A percentile compares a stretch with the other conserved stretches of the same genome.
Conservation (phyloP, 768 basidiomycete species). For the Pleurotus cornucopiae region DNA sequence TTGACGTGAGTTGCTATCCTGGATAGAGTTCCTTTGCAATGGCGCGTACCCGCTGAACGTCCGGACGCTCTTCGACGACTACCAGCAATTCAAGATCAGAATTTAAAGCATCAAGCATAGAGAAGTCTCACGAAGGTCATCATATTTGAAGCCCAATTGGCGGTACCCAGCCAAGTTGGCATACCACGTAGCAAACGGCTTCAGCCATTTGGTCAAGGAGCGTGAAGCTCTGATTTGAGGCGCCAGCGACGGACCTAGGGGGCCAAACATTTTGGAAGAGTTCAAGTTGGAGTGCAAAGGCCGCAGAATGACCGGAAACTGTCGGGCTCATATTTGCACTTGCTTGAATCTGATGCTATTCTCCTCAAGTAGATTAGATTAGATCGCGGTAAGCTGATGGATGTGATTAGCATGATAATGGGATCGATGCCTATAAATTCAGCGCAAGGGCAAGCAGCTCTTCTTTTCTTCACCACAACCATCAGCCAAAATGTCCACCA, state of each 20-base stretch:
- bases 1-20: neutral
- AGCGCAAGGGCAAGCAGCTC: neutral
- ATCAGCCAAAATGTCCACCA: conserved; percentile 53
- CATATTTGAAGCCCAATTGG: conserved; percentile 85
- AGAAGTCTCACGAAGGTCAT: conserved; percentile 79
- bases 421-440: conserved; percentile 3
- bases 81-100: conserved; percentile 4
- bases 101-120: no score
- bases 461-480: conserved; percentile 11
- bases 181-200: conserved; percentile 82
- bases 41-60: conserved; percentile 69
- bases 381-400: neutral
- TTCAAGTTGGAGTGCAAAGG: conserved; percentile 6
- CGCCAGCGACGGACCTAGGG: conserved; percentile 73
- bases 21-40: neutral
- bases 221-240: conserved; percentile 68
- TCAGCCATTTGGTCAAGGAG: conserved; percentile 62
- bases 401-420: conserved; percentile 4
- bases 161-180: conserved; percentile 79
- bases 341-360: conserved; percentile 6
- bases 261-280: conserved; percentile 43
- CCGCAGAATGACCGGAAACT: conserved; percentile 1
- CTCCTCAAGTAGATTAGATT: neutral
- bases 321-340: conserved; percentile 8
- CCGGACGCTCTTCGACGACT: conserved; percentile 76